Base-by-base conservation (phyloP, 1,284 basidiomycete species). In the Farysia itapuensis region DNA sequence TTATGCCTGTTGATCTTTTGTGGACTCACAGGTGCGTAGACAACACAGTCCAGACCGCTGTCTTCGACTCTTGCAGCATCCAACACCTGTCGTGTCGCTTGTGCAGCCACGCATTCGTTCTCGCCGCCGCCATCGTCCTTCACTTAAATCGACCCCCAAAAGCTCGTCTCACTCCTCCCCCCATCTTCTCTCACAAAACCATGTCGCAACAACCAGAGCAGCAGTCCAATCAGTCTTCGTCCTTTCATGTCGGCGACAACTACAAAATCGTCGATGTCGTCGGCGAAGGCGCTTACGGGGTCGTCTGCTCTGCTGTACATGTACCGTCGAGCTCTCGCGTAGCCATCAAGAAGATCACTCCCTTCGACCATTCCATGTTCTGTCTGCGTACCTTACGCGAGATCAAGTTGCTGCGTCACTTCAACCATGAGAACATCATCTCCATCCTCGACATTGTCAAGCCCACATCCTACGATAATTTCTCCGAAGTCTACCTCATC, bases 401-500 rank as follows among this genome's bases (percentile, higher is more conserved):
- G 56, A 70, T 76, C 60, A 73, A 74, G 40, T 47, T 76, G 18
- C 64, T 76, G 22, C 65, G 74, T 23, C 70, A 75, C 37, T 76
- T 75, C 22, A 70, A 74, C 41, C 68, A 74, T 41, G 53, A 76
- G 46, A 76, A 76, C 44, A 76, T 76, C 48, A 64, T 63, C 49
- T 63, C 67, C 23, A 50, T 59, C 35, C 46, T 73, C 30, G 65
- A 71, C 42, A 64, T 70, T 26, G 43, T 74, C 39, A 64, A 71
- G 38, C 64, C 74, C 20, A 38, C 16, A 14, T 58, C 88, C 28
- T 81, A 90, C 76, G 91, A 96, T 22, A 82, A 83, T 4, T 98
- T 98, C 82, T 92, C 89, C 69, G 94, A 98, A 79, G 93, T 90
- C n/a, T 89, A 84, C 66, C 83, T 92, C 47, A 88, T 92, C 28